These are phyloP conservation scores for Coniferiporia weirii DNA, from an alignment of 1,284 basidiomycete species.

Conservation along the genomic window DNA sequence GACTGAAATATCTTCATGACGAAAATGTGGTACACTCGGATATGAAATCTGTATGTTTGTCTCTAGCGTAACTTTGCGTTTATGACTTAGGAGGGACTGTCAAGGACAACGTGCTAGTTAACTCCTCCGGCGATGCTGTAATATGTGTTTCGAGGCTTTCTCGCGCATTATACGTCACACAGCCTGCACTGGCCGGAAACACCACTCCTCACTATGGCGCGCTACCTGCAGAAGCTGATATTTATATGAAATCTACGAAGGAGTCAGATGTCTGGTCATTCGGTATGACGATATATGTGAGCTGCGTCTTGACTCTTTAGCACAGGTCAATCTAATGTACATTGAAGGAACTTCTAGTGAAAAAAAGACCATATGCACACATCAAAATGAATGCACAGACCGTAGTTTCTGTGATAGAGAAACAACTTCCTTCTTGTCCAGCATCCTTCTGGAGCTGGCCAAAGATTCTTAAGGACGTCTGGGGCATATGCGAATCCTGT, in stretches of 20 bases:
- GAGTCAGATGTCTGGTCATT: constrained; percentile 14
- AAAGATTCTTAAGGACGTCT: neutral
- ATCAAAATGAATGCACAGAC: neutral
- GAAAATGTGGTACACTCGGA: constrained; percentile 6
- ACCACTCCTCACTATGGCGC: neutral
- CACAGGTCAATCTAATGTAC: neutral
- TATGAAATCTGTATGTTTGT: constrained; percentile 6
- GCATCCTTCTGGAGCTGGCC: neutral
- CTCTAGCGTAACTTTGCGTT: neutral
- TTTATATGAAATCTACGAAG: neutral
- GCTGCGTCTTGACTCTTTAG: neutral
- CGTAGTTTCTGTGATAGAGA: neutral
- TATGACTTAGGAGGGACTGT: neutral
- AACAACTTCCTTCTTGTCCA: neutral
- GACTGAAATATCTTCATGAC: constrained; percentile 5
- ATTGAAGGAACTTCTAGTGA: constrained; percentile 2
- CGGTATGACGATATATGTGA: constrained; percentile 11
- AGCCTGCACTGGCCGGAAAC: neutral
- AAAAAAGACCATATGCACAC: neutral
- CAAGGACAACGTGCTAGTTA: constrained; percentile 11
- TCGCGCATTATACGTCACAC: neutral
- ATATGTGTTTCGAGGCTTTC: neutral
- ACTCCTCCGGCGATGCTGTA: neutral
- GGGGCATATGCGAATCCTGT: neutral
- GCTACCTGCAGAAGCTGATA: neutral